phyloP scores from a whole-genome alignment of 257 asterid genomes.

The Nicotiana benthamiana region DNA sequence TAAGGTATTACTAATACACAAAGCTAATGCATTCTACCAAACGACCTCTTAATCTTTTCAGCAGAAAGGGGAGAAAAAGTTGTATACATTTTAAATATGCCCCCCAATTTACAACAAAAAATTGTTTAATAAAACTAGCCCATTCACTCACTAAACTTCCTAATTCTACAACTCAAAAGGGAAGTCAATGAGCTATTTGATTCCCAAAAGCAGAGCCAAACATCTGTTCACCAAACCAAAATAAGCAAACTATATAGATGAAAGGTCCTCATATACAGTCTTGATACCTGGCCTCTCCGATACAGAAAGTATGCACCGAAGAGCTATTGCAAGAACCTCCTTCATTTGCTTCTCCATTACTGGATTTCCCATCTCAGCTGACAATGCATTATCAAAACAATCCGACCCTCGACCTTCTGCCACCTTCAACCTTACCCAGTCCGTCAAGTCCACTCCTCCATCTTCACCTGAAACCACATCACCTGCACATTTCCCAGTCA shows the following conservation, averaged over 20 bases:
- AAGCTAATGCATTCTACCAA: too few species aligned
- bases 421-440: constrained; percentile 90
- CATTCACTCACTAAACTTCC: constrained; percentile 25
- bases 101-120: constrained; percentile 45
- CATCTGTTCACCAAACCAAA: constrained; percentile 16
- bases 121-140: constrained; percentile 27
- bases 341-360: constrained; percentile 75
- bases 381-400: constrained; percentile 61
- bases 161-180: constrained; percentile 42
- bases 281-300: constrained; percentile 95
- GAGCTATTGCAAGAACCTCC: constrained; percentile 82
- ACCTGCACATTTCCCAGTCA: constrained; percentile 92
- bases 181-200: constrained; percentile 83
- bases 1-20: too few species aligned
- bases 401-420: constrained; percentile 72
- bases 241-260: constrained; percentile 53
- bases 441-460: constrained; percentile 82
- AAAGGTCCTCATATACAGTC: constrained; percentile 85
- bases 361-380: constrained; percentile 45
- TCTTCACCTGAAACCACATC: constrained; percentile 86
- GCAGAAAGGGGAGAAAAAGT: neutral
- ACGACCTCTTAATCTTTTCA: too few species aligned
- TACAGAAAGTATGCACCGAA: constrained; percentile 69
- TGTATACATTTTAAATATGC: constrained; percentile 25
- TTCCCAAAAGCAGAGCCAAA: constrained; percentile 34